These are phyloP conservation scores for Cyclanthera cordifolia DNA, from an alignment of 306 rosid genomes.

Conservation along the genomic window DNA sequence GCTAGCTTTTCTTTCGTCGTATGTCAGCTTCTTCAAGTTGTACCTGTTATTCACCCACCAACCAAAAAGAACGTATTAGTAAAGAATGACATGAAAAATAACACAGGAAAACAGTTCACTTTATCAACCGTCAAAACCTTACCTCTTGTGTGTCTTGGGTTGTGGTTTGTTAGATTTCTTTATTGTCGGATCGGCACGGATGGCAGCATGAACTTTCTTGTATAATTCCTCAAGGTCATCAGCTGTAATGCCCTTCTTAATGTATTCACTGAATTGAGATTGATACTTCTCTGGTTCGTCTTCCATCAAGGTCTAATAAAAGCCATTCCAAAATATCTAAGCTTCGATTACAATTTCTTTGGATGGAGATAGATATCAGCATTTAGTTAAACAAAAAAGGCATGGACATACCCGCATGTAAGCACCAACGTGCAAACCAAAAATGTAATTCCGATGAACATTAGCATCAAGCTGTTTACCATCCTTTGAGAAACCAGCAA, in stretches of 20 bases:
- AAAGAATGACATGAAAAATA: too few species aligned
- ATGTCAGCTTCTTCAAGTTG: constrained; percentile 60
- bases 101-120: too few species aligned
- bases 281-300: constrained; percentile 86
- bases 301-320: constrained; percentile 44
- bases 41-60: constrained; percentile 22
- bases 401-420: constrained; percentile 52
- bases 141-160: constrained; percentile 64
- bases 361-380: too few species aligned
- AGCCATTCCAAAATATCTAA: background rate
- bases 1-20: constrained; percentile 48
- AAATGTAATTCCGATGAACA: constrained; percentile 71
- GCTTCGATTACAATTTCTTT: too few species aligned
- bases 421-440: constrained; percentile 57
- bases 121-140: too few species aligned
- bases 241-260: constrained; percentile 46
- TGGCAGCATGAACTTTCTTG: constrained; percentile 82
- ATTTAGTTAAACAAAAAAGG: too few species aligned
- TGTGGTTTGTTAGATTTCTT: constrained; percentile 48
- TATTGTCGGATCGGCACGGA: constrained; percentile 41
- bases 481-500: constrained; percentile 68
- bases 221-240: constrained; percentile 52
- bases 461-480: constrained; percentile 63
- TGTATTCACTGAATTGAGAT: constrained; percentile 61
- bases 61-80: background rate